Percentiles rank a stretch among this genome's conserved stretches.
Evolutionary conservation across 768 basidiomycete species (phyloP).

Genomic region (Lactarius evosmus): DNA sequence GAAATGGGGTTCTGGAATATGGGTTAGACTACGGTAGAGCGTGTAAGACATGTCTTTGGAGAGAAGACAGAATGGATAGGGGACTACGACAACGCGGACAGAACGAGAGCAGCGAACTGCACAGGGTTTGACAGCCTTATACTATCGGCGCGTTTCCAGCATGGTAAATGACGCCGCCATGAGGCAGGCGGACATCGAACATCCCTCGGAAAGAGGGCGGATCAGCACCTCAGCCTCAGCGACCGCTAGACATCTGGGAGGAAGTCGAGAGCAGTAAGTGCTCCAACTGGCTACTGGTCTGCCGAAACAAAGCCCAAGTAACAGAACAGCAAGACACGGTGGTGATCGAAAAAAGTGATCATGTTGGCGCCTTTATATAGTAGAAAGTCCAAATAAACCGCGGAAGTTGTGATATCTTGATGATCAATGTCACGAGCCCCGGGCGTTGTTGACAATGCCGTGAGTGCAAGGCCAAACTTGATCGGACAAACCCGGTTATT

Average conservation of each 20-base stretch:
- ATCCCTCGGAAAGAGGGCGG: slow-evolving; percentile 1
- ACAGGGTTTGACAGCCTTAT: slow-evolving; percentile 15
- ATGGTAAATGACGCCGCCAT: slow-evolving; percentile 13
- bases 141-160: slow-evolving; percentile 13
- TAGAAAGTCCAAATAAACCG: not conserved
- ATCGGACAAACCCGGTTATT: not conserved
- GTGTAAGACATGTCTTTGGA: slow-evolving; percentile 22
- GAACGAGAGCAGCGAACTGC: not conserved
- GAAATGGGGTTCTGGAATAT: slow-evolving; percentile 16
- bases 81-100: slow-evolving; percentile 9
- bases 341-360: not conserved
- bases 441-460: not conserved
- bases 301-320: no score
- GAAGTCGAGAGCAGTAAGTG: not conserved
- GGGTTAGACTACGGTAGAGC: slow-evolving; percentile 21
- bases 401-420: not conserved
- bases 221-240: not conserved
- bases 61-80: slow-evolving; percentile 5
- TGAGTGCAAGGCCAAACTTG: not conserved
- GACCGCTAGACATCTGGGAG: not conserved
- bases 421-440: not conserved
- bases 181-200: slow-evolving; percentile 20
- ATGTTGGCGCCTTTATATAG: no score
- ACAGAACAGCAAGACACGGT: not conserved
- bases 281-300: not conserved